phyloP scores from a whole-genome alignment of 148 eudicot species.

The Fagopyrum homotropicum region DNA sequence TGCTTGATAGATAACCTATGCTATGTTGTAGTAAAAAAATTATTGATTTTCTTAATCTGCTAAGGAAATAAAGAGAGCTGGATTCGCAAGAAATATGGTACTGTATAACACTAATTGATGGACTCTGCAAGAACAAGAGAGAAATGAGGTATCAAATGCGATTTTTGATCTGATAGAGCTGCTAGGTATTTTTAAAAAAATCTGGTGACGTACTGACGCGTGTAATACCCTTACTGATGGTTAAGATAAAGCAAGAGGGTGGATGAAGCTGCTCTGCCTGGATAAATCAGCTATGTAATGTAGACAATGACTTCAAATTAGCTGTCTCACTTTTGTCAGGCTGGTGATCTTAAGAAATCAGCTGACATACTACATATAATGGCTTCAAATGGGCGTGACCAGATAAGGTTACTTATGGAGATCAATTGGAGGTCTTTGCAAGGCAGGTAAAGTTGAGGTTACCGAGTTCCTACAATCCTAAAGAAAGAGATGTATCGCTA shows the following conservation, averaged over 20 bases:
- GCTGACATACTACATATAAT: conserved; percentile 89
- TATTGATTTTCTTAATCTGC: conserved; percentile 50
- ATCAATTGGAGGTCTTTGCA: conserved; percentile 81
- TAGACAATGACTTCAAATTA: conserved; percentile 7
- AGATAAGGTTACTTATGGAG: conserved; percentile 86
- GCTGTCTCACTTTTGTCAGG: conserved; percentile 73
- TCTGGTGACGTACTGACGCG: conserved; percentile 38
- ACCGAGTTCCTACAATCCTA: conserved; percentile 64
- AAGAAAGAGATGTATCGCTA: conserved; percentile 49
- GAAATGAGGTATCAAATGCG: conserved; percentile 84
- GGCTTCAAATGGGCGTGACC: conserved; percentile 89
- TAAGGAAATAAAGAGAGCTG: conserved; percentile 87
- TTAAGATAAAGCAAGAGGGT: conserved; percentile 53
- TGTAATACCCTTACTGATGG: conserved; percentile 76
- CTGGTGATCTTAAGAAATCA: conserved; percentile 75
- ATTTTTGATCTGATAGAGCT: conserved; percentile 92
- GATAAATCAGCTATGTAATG: conserved; percentile 36
- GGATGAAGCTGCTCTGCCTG: conserved; percentile 80
- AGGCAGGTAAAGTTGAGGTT: conserved; percentile 64
- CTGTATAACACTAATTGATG: conserved; percentile 78
- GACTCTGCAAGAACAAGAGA: conserved; percentile 66
- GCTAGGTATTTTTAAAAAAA: conserved; percentile 65
- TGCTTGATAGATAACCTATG: conserved; percentile 54
- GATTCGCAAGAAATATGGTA: conserved; percentile 66
- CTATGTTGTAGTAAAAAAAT: conserved; percentile 58